Evolutionary conservation across 345 rosid genomes (phyloP).

Genomic region (Conringia planisiliqua): DNA sequence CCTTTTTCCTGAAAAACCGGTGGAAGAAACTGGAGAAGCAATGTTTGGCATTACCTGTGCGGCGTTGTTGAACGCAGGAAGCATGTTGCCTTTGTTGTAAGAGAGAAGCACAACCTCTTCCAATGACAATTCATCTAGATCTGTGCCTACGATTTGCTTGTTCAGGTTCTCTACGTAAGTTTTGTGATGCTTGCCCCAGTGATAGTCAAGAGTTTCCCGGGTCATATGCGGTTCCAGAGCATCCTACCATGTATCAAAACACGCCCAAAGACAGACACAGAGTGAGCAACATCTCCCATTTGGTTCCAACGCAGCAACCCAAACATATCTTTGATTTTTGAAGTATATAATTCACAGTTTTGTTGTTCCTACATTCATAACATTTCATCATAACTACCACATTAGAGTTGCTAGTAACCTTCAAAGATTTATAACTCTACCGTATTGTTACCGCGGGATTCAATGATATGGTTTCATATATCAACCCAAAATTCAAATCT

Average conservation of each 20-base stretch:
- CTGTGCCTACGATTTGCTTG: conserved; percentile 74
- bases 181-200: conserved; percentile 95
- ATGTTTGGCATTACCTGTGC: conserved; percentile 59
- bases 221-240: conserved; percentile 94
- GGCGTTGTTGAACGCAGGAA: conserved; percentile 89
- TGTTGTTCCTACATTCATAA: neutral
- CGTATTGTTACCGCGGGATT: neutral
- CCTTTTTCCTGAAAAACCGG: neutral
- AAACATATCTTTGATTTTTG: neutral
- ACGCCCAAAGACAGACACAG: neutral
- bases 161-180: conserved; percentile 82
- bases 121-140: conserved; percentile 54
- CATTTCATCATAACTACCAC: neutral
- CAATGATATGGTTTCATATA: neutral
- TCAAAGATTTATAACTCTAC: neutral
- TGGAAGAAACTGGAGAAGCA: neutral
- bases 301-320: neutral
- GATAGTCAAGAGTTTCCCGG: conserved; percentile 66
- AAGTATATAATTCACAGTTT: neutral
- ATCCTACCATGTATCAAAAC: conserved; percentile 37
- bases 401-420: neutral
- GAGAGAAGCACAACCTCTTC: conserved; percentile 56
- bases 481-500: neutral
- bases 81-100: conserved; percentile 72
- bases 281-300: conserved; percentile 5